Conservation (phyloP, 108 stramenopile genomes). For the Epipyxis sp. region DNA sequence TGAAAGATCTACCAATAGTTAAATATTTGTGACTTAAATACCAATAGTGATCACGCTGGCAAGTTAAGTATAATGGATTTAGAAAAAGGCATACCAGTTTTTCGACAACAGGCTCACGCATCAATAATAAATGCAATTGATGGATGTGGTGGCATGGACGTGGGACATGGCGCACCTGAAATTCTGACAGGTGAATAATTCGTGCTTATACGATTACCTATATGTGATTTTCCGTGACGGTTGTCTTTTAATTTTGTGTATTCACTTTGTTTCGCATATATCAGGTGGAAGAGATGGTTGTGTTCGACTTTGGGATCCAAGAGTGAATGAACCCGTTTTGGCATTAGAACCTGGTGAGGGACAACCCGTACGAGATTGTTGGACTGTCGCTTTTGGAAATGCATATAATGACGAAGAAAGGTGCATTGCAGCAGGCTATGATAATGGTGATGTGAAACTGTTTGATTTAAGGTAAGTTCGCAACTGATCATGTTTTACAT, state of each 20-base stretch:
- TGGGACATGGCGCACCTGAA: conserved; percentile 73
- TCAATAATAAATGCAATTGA: conserved; percentile 73
- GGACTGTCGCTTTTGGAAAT: conserved; percentile 79
- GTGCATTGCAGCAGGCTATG: conserved; percentile 72
- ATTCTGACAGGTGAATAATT: too few species aligned
- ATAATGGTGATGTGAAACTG: conserved; percentile 84
- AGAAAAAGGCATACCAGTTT: conserved; percentile 50
- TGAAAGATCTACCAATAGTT: too few species aligned
- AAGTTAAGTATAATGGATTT: conserved; percentile 44
- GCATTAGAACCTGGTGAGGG: conserved; percentile 65
- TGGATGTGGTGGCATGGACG: conserved; percentile 66
- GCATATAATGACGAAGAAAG: conserved; percentile 73
- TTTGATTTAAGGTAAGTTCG: too few species aligned
- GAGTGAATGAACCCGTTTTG: conserved; percentile 64
- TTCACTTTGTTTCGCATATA: too few species aligned
- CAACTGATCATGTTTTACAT: conserved; percentile 46
- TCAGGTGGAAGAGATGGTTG: conserved; percentile 81
- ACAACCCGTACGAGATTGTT: conserved; percentile 70
- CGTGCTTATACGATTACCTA: too few species aligned
- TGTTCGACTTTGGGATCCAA: conserved; percentile 75
- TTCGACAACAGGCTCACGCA: conserved; percentile 60
- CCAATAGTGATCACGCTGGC: too few species aligned
- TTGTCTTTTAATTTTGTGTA: too few species aligned
- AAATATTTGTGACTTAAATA: too few species aligned
- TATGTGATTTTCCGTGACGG: too few species aligned